Evolutionary conservation across 495 filamentous ascomycete genomes (phyloP), one percentile per base, ranked within the genome.

Genomic region (Xylaria palmicola): DNA sequence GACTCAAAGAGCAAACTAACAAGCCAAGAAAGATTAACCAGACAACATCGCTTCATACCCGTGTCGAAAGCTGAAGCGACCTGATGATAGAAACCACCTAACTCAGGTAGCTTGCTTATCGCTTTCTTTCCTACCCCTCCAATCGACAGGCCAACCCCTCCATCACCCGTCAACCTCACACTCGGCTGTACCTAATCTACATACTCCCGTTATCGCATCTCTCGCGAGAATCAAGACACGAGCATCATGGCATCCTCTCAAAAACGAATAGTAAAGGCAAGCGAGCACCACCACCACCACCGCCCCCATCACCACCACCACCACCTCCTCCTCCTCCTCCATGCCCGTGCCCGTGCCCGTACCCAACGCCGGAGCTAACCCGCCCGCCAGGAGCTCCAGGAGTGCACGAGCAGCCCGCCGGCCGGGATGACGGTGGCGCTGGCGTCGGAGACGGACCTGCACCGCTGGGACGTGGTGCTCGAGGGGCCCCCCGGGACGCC

Each of bases 401-500:
- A 93, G 66, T 85, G 91, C 71, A 83, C 77, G 40, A 74, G 75
- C 56, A 78, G 76, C 54, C 88, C 90, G 9, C 88, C 88, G 0
- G 63, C 78, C 0, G 89, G 89, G 30, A 88, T 93, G 70, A 79
- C 69, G 39, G 80, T 93, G 65, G 71, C 71, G 55, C 81, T 93
- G 0, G 78, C 84, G 45, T 81, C 87, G 60, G 88, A 92, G 54
- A 73, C 80, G n/a, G 84, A 97, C 78, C 74, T 98, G 34, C 87
- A 90, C 79, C 84, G 85, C 44, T 98, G 94, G 94, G 86, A 90
- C 65, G 83, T 94, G 62, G 74, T 79, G 30, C 86, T 98, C 74
- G 82, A 85, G 15, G 93, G 90, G 0, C 92, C 92, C 0, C 78
- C 87, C 60, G 77, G 79, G 34, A 89, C 90, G 4, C 76, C 85